phyloP scores from a whole-genome alignment of 2,329 filamentous ascomycete genomes.

The Ophiobolus disseminans region DNA sequence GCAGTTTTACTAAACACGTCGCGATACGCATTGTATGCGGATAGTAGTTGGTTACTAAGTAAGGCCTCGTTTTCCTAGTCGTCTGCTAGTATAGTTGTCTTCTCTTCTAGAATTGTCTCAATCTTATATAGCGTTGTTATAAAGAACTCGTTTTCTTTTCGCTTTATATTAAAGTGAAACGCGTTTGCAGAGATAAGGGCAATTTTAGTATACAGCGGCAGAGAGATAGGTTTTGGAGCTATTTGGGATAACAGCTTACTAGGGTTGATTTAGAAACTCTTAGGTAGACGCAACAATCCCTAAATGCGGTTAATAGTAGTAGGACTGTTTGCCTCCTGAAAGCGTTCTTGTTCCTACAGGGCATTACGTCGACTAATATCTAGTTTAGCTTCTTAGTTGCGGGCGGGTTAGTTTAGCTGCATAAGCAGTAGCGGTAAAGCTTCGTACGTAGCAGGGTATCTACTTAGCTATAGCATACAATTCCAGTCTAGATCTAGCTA shows the following conservation, averaged over 20 bases:
- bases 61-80: not conserved
- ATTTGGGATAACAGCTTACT: not conserved
- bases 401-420: not conserved
- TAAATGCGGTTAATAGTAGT: not conserved
- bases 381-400: not conserved
- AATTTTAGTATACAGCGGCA: not conserved
- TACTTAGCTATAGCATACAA: not conserved
- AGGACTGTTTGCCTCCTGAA: too few relatives aligned
- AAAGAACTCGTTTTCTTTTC: not conserved
- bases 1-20: not conserved
- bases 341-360: not conserved
- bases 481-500: not conserved
- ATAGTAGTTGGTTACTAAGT: not conserved
- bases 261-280: too few relatives aligned
- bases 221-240: not conserved
- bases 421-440: not conserved
- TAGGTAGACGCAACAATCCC: not conserved
- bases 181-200: not conserved
- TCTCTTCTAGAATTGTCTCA: not conserved
- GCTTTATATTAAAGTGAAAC: constrained; percentile 2
- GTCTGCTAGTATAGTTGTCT: not conserved
- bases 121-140: not conserved
- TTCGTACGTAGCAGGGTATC: not conserved
- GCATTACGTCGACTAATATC: not conserved
- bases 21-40: not conserved